Percentiles rank a stretch among this genome's conserved stretches.
Evolutionary conservation across 2,329 filamentous ascomycete genomes (phyloP).

Genomic region (Penicillium sp.): DNA sequence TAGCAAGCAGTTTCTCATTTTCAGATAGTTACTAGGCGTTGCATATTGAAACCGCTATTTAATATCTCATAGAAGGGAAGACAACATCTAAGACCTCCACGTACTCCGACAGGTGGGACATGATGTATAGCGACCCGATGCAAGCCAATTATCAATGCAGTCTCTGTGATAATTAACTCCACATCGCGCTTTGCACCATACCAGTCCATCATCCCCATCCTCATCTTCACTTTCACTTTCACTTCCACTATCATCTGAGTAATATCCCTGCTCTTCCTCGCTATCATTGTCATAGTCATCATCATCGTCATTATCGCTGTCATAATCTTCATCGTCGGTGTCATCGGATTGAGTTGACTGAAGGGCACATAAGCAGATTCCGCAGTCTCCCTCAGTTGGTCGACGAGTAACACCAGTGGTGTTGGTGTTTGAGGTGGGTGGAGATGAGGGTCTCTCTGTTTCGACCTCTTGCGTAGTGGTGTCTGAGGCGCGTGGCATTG

Average conservation of each 20-base stretch:
- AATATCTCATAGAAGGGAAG: not conserved
- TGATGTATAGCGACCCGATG: constrained; percentile 1
- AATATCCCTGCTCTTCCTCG: not conserved
- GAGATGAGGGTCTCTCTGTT: not conserved
- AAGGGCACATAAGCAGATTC: constrained; percentile 14
- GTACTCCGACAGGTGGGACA: constrained; percentile 22
- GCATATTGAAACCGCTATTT: not conserved
- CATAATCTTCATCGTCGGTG: not conserved
- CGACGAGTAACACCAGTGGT: not conserved
- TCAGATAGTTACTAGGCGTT: not conserved
- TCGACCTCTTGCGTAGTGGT: not conserved
- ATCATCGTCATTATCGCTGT: not conserved
- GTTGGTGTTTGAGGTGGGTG: not conserved
- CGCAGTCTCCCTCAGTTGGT: constrained; percentile 14
- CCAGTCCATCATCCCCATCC: constrained; percentile 3
- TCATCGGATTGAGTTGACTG: not conserved
- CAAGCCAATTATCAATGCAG: constrained; percentile 25
- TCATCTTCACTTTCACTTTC: not conserved
- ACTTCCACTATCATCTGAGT: not conserved
- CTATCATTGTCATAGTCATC: not conserved
- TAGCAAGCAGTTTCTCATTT: not conserved
- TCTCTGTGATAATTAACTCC: constrained; percentile 26
- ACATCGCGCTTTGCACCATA: constrained; percentile 27
- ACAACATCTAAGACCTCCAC: constrained; percentile 12
- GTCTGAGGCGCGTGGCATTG: not conserved